Conservation (phyloP, 805 yeast species). For the Ogataea saltuana region DNA sequence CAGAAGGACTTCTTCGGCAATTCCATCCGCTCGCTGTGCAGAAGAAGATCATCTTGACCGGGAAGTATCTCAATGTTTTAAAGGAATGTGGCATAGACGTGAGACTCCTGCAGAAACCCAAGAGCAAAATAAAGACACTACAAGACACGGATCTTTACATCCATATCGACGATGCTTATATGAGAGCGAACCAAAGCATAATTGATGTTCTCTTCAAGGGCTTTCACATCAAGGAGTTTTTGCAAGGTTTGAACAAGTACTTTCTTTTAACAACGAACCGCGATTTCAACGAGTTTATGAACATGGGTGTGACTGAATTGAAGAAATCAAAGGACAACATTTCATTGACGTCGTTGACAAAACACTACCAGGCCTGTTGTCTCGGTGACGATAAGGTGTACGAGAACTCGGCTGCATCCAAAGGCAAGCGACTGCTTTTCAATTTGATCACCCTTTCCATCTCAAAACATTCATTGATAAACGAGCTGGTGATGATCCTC, state of each 20-base stretch:
- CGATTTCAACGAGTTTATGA: conserved; percentile 54
- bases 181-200: conserved; percentile 64
- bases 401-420: conserved; percentile 13
- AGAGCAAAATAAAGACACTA: conserved; percentile 22
- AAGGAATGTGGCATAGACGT: conserved; percentile 55
- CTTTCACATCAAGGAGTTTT: conserved; percentile 49
- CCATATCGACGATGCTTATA: conserved; percentile 60
- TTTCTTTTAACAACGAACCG: conserved; percentile 58
- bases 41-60: conserved; percentile 72
- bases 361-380: conserved; percentile 30
- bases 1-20: conserved; percentile 73
- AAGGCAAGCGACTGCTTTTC: conserved; percentile 29
- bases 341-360: conserved; percentile 36
- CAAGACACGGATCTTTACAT: conserved; percentile 45
- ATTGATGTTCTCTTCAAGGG: conserved; percentile 61
- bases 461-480: conserved; percentile 23
- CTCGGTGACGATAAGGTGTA: conserved; percentile 14
- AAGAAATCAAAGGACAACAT: conserved; percentile 35
- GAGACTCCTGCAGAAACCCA: conserved; percentile 3
- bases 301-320: conserved; percentile 52
- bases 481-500: conserved; percentile 48
- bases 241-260: conserved; percentile 53
- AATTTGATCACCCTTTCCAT: conserved; percentile 20
- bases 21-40: conserved; percentile 55
- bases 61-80: conserved; percentile 78